Evolutionary conservation across 2,329 filamentous ascomycete genomes (phyloP).

Genomic region (Beauveria pseudobassiana): DNA sequence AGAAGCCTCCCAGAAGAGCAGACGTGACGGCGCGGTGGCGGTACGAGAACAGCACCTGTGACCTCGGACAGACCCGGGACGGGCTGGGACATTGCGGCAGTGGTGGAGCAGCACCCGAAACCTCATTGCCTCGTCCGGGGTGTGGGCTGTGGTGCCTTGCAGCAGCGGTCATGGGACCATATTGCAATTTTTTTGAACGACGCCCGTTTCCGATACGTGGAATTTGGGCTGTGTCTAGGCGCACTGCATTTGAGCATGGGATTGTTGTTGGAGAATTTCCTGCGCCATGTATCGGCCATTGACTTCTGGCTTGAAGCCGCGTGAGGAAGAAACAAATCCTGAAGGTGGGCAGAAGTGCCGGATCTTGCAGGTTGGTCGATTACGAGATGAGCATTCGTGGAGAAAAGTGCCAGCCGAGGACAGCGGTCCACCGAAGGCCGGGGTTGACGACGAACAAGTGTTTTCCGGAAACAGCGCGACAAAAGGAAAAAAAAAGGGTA

Average conservation of each 20-base stretch:
- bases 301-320: not conserved
- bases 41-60: not conserved
- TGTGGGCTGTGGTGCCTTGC: slow-evolving; percentile 5
- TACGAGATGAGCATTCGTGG: slow-evolving; percentile 7
- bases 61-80: slow-evolving; percentile 12
- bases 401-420: not conserved
- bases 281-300: not conserved
- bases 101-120: not conserved
- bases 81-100: not conserved
- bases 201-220: not conserved
- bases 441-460: not conserved
- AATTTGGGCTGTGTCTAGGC: not conserved
- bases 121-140: not conserved
- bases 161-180: slow-evolving; percentile 4
- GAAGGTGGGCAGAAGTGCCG: not conserved
- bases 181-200: not conserved
- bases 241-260: not conserved
- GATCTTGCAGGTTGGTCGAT: slow-evolving; percentile 1
- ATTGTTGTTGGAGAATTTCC: not conserved
- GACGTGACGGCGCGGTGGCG: not conserved
- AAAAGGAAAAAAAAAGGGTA: not conserved
- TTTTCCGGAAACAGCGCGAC: too few species aligned
- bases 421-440: not conserved
- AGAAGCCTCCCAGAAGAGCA: not conserved
- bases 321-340: not conserved